Percentiles rank a stretch among this genome's conserved stretches.
These are phyloP conservation scores for Brassica incana DNA, from an alignment of 345 rosid species.

Conservation along the genomic window DNA sequence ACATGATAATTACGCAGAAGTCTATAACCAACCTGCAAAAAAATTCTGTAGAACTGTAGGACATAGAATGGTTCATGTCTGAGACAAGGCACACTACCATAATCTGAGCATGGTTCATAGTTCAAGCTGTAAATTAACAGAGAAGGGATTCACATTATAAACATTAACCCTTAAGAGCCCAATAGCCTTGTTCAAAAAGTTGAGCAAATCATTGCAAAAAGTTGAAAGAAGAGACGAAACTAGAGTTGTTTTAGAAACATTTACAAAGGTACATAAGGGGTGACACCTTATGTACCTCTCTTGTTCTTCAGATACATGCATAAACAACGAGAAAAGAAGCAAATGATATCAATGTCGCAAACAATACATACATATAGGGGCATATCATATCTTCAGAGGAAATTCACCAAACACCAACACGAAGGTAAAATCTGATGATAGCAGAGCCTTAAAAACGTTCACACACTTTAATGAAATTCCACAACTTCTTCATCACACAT, in stretches of 20 bases:
- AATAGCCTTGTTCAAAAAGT: conserved; percentile 6
- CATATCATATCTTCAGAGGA: not conserved
- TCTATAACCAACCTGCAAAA: conserved; percentile 22
- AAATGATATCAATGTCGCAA: conserved; percentile 4
- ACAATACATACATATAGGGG: conserved; percentile 22
- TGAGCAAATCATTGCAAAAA: conserved; percentile 6
- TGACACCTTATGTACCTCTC: conserved; percentile 6
- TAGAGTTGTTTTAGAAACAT: conserved; percentile 15
- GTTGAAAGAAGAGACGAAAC: not conserved
- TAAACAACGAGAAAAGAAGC: conserved; percentile 17
- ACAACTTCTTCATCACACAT: conserved; percentile 22
- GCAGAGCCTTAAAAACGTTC: conserved; percentile 7
- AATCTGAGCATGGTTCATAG: not conserved
- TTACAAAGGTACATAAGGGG: conserved; percentile 16
- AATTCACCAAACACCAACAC: conserved; percentile 29
- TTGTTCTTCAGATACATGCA: conserved; percentile 25
- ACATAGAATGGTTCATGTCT: conserved; percentile 3
- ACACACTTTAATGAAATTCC: conserved; percentile 11
- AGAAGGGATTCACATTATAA: conserved; percentile 10
- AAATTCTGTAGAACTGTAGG: not conserved
- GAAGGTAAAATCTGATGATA: conserved; percentile 12
- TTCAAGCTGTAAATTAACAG: conserved; percentile 5
- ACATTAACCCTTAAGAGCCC: not conserved
- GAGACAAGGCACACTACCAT: conserved; percentile 1
- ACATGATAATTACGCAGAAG: not conserved